These are phyloP conservation scores for Didymella pomorum DNA, from an alignment of 2,329 filamentous ascomycete genomes.

Conservation along the genomic window DNA sequence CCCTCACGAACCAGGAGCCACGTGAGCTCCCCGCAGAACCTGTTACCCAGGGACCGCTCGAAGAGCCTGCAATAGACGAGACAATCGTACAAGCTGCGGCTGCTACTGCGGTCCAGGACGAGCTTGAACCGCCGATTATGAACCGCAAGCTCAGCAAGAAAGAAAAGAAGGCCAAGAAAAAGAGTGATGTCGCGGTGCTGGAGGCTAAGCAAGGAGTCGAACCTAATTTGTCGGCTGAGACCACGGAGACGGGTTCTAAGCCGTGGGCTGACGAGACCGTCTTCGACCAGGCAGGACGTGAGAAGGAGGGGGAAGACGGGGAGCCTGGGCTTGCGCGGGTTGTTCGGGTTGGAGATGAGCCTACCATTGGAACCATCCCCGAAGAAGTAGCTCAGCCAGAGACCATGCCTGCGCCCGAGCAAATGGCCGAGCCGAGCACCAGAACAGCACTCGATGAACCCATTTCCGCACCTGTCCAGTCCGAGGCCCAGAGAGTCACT, in stretches of 20 bases:
- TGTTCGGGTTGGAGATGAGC: not conserved
- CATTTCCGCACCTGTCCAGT: slow-evolving; percentile 6
- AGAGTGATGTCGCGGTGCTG: slow-evolving; percentile 16
- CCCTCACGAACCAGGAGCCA: not conserved
- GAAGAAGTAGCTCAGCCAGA: not conserved
- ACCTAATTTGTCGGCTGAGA: not conserved
- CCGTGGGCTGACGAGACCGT: not conserved
- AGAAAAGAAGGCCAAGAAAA: slow-evolving; percentile 43
- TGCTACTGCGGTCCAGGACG: slow-evolving; percentile 4
- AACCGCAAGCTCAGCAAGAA: slow-evolving; percentile 47
- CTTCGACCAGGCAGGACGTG: not conserved
- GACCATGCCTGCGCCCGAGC: not conserved
- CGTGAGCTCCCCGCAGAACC: not conserved
- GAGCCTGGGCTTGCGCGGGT: not conserved
- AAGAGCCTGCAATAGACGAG: slow-evolving; percentile 1
- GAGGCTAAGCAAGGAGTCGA: slow-evolving; percentile 16
- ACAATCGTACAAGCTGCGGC: slow-evolving; percentile 1
- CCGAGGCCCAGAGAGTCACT: slow-evolving; percentile 17
- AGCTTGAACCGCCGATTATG: slow-evolving; percentile 28
- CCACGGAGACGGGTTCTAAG: not conserved
- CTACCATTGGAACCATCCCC: not conserved
- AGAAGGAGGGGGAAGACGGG: not conserved
- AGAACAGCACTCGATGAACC: slow-evolving; percentile 7
- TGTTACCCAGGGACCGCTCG: not conserved
- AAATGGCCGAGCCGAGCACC: not conserved